Conservation (phyloP, 768 basidiomycete species). For the Clitopilus hobsonii region DNA sequence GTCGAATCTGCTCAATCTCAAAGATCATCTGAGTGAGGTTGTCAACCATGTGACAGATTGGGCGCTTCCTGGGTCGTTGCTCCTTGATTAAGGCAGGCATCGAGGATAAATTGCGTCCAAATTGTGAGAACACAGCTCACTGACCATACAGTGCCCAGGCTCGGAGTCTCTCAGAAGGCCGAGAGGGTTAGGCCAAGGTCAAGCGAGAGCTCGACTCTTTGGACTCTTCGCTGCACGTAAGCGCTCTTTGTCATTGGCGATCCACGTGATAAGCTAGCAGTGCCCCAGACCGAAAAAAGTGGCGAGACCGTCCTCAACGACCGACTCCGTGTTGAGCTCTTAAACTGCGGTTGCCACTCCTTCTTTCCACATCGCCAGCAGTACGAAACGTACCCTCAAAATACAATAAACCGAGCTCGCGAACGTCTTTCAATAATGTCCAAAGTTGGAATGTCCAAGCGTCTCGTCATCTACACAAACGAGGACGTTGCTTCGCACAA, state of each 20-base stretch:
- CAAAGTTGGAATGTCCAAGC: constrained; percentile 47
- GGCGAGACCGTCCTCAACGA: not conserved
- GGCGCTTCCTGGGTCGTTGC: no score
- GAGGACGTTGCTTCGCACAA: constrained; percentile 72
- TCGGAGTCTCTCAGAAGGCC: no score
- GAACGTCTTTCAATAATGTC: not conserved
- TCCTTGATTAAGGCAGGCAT: no score
- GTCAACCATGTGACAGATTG: no score
- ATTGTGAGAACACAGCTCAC: no score
- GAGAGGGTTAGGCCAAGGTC: not conserved
- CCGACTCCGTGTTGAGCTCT: not conserved
- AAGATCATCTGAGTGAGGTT: no score
- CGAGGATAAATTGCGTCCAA: no score
- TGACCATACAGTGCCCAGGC: no score
- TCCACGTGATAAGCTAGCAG: not conserved
- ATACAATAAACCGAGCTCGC: not conserved
- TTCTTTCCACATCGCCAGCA: not conserved
- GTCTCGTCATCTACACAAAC: constrained; percentile 67
- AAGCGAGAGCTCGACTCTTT: not conserved
- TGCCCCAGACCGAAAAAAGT: not conserved
- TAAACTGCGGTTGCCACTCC: not conserved
- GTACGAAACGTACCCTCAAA: no score
- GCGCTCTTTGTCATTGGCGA: not conserved
- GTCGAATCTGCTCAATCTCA: no score
- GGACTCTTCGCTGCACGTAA: not conserved